These are phyloP conservation scores for Suhomyces choctaworum DNA, from an alignment of 1,139 yeast species.

Conservation along the genomic window DNA sequence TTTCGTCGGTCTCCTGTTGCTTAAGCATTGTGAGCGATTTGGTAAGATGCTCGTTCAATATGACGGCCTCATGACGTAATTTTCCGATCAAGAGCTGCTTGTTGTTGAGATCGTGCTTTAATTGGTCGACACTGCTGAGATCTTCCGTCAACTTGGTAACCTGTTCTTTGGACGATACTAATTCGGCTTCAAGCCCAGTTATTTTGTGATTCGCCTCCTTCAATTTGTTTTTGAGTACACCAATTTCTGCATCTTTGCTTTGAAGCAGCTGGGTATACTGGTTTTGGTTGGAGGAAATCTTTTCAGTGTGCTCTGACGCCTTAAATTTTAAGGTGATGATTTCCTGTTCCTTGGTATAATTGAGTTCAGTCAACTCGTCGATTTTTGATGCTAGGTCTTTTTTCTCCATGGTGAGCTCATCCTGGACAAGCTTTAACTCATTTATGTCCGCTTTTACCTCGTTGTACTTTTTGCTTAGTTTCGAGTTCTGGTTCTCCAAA, in stretches of 20 bases:
- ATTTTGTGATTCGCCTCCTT: slow-evolving; percentile 3
- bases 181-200: slow-evolving; percentile 18
- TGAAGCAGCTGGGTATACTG: background rate
- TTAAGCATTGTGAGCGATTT: slow-evolving; percentile 80
- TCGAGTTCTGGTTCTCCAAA: slow-evolving; percentile 39
- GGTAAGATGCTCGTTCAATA: slow-evolving; percentile 87
- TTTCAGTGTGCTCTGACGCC: slow-evolving; percentile 5
- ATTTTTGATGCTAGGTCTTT: slow-evolving; percentile 43
- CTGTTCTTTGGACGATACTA: slow-evolving; percentile 17
- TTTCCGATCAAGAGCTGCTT: slow-evolving; percentile 84
- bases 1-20: slow-evolving; percentile 62
- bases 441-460: slow-evolving; percentile 45
- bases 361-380: slow-evolving; percentile 43
- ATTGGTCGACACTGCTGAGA: slow-evolving; percentile 16
- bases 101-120: slow-evolving; percentile 52
- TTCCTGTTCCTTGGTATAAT: slow-evolving; percentile 9
- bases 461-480: slow-evolving; percentile 34
- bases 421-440: slow-evolving; percentile 48
- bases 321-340: slow-evolving; percentile 12
- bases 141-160: slow-evolving; percentile 6
- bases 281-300: slow-evolving; percentile 12
- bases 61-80: slow-evolving; percentile 93
- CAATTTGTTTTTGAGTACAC: slow-evolving; percentile 3
- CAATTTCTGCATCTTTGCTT: slow-evolving; percentile 12
- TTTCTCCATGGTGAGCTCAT: slow-evolving; percentile 49